phyloP scores from a whole-genome alignment of 371 early-diverging fungal species.

The Sporodiniella umbellata region DNA sequence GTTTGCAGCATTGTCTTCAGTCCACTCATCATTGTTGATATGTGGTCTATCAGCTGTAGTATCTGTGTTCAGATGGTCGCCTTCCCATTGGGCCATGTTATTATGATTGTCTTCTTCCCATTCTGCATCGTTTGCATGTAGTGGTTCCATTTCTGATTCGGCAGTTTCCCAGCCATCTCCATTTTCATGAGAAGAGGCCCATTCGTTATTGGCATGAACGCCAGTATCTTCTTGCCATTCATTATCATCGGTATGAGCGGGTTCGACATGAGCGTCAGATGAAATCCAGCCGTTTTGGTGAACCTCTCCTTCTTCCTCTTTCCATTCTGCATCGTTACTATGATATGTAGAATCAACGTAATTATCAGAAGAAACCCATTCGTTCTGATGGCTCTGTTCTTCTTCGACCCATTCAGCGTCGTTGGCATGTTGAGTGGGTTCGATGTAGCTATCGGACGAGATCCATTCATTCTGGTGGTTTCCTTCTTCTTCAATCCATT shows the following conservation, averaged over 20 bases:
- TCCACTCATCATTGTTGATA: slow-evolving; percentile 7
- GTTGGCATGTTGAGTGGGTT: slow-evolving; percentile 8
- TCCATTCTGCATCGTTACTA: slow-evolving; percentile 3
- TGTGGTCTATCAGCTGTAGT: too few relatives aligned
- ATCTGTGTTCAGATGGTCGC: too few relatives aligned
- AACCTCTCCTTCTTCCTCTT: slow-evolving; percentile 1
- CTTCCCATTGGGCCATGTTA: slow-evolving; percentile 7
- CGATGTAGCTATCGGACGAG: slow-evolving; percentile 3
- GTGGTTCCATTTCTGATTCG: background rate
- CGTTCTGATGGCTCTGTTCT: background rate
- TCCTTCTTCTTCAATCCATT: slow-evolving; percentile 12
- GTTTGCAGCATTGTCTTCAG: slow-evolving; percentile 5
- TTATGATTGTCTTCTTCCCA: slow-evolving; percentile 5
- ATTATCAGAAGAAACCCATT: slow-evolving; percentile 12
- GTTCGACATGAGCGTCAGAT: slow-evolving; percentile 1
- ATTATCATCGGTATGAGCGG: background rate
- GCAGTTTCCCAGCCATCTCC: slow-evolving; percentile 10
- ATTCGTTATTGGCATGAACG: too few relatives aligned
- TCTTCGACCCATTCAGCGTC: slow-evolving; percentile 12
- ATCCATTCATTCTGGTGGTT: slow-evolving; percentile 10
- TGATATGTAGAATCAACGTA: background rate
- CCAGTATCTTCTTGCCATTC: slow-evolving; percentile 17
- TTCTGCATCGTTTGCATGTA: background rate
- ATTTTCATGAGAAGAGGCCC: slow-evolving; percentile 7
- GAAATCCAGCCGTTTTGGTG: slow-evolving; percentile 11